Evolutionary conservation across 441 rosid genomes (phyloP), one percentile per base, ranked within the genome.

Genomic region (Erodium chrysanthum): DNA sequence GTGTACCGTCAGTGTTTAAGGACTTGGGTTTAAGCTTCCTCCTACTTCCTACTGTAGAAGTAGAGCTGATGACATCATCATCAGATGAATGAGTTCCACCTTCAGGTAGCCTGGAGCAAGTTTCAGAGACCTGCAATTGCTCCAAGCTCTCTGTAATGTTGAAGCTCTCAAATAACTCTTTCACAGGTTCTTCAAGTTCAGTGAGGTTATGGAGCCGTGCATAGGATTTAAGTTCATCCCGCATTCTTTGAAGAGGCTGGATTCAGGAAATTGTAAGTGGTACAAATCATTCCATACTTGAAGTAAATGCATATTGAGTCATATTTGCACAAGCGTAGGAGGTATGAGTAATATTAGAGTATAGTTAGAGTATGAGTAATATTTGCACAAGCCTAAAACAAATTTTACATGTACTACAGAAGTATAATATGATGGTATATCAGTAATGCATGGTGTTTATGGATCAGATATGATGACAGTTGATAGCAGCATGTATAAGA

Each of bases 201-300:
- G 75, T 63, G 54, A 90, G 79, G 69, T 81, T 78, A 74, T 90
- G 79, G 23, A 88, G 86, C 14, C 81, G 68, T 17, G 79, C 75
- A 68, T 93, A 93, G 5, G 88, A 83, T 76, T 81, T 93, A 69
- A 93, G 83, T 77, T 86, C 97, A 37, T 88, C 82, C 73, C 76
- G 75, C 92, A 93, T 83, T 70, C 71, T 70, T 74, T 84, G 88
- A 69, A 84, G 75, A 48, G 93, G 88, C 92, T 90, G 77, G 1
- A 63, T 31, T 75, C 4, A 6, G 7, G 9, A 11, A 21, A 59
- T 1, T 1, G 4, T 44, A 44, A 44, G 2, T 11, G 18, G 65
- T 23, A 25, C 12, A 7, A 60, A 35, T n/a, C 35, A 60, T 25
- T 59, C 22, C 10, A 54, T 5, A 18, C 5, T 8, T 50, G 58